These are phyloP conservation scores for Helianthus tuberosus DNA, from an alignment of 129 eudicot genomes.

Conservation along the genomic window DNA sequence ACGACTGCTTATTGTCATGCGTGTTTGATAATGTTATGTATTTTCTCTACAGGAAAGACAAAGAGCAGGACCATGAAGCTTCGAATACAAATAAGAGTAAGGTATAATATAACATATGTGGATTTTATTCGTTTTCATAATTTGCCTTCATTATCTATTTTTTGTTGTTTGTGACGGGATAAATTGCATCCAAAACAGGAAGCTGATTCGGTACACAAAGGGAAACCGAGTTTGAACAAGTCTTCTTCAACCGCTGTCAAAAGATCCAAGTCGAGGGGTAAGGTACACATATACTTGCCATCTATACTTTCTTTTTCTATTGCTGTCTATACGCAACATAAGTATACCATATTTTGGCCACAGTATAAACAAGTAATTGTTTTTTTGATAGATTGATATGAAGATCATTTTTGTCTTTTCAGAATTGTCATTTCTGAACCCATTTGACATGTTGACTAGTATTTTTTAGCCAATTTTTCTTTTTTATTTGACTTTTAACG, in stretches of 20 bases:
- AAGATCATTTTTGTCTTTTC: no score
- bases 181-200: constrained; percentile 5
- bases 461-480: no score
- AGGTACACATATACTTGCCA: constrained; percentile 47
- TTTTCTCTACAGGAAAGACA: constrained; percentile 61
- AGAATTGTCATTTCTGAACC: no score
- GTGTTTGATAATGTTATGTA: background rate
- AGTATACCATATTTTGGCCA: no score
- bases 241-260: constrained; percentile 40
- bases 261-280: constrained; percentile 53
- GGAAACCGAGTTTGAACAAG: constrained; percentile 38
- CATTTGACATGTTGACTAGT: no score
- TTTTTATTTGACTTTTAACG: no score
- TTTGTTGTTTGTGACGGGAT: constrained; percentile 28
- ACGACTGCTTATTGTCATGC: background rate
- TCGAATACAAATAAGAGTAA: constrained; percentile 40
- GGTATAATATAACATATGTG: constrained; percentile 40
- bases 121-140: background rate
- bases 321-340: no score
- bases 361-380: no score
- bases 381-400: no score
- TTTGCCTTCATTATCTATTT: background rate
- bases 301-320: background rate
- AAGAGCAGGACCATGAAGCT: constrained; percentile 46
- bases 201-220: constrained; percentile 20